Base-by-base conservation (phyloP, 208 protist genomes). In the Herpetomonas tarakana region DNA sequence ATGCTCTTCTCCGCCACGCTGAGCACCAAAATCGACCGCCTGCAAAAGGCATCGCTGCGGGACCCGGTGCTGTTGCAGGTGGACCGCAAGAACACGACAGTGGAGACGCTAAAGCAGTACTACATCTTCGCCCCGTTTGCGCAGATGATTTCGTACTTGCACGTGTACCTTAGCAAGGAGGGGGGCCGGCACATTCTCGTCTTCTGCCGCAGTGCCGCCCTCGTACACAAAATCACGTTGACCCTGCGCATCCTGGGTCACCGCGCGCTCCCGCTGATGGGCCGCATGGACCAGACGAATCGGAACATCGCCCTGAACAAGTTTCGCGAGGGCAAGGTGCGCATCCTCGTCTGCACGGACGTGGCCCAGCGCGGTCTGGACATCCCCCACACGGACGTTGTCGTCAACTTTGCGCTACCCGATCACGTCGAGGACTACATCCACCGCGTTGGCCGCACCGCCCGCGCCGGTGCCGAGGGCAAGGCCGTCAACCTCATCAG, bases 1-100 rank as follows among this genome's bases (percentile, higher is more conserved):
- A 91, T 95, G 62, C 89, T 99, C 3, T 99, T 99, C 71, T 99
- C 97, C 26, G 98, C 98, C 0, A 99, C 98, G 4, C 98, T 99
- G 65, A 99, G 98, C 62, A 96, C 83, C 14, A 99, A 99, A 71
- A 98, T 97, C 44, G 91, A 96, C 61, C 98, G 99, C 51, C 86
- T 99, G 38, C 94, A 99, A 68, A 97, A 98, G 63, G 97, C 98
- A 16, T 99, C 96, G 4, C 82, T 99, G 24, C 78, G 68, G 11
- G 87, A 99, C 61, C 98, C 98, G 6, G 96, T 99, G 41, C 88
- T 98, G 71, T 71, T 99, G 31, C 85, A 98, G 74, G 96, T 99
- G 19, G 85, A 91, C 68, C 76, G 82, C 53, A 99, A 98, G 81
- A 99, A 98, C 71, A 80, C 86, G 25, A 99, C 98, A 1, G 97